These are phyloP conservation scores for Fusarium multiceps DNA, from an alignment of 2,329 filamentous ascomycete species.

Conservation along the genomic window DNA sequence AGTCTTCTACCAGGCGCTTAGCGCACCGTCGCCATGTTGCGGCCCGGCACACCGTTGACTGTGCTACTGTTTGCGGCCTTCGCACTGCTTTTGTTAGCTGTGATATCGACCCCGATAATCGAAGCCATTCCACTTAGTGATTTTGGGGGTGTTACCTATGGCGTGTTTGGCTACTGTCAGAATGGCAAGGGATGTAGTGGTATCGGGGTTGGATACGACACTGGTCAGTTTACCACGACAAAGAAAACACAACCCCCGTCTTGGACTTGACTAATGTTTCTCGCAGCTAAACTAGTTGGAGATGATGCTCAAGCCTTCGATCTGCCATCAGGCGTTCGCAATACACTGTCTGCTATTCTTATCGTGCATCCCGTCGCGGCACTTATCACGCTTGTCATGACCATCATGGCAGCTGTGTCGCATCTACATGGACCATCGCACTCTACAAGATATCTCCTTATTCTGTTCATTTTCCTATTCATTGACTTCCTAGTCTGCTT, in stretches of 20 bases:
- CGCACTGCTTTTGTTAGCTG: constrained; percentile 83
- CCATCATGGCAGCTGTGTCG: constrained; percentile 80
- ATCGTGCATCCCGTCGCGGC: constrained; percentile 94
- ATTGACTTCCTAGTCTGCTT: constrained; percentile 86
- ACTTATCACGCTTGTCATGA: constrained; percentile 84
- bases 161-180: constrained; percentile 91
- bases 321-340: constrained; percentile 63
- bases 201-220: constrained; percentile 86
- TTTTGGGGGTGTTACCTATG: constrained; percentile 82
- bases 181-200: constrained; percentile 70
- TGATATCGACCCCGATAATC: constrained; percentile 92
- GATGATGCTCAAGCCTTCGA: constrained; percentile 63
- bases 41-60: constrained; percentile 91
- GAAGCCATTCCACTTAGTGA: constrained; percentile 84
- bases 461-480: constrained; percentile 86
- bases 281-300: constrained; percentile 41
- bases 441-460: constrained; percentile 87
- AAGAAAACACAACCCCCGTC: not conserved
- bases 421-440: constrained; percentile 91
- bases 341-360: constrained; percentile 84
- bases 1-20: constrained; percentile 31
- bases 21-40: constrained; percentile 73
- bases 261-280: constrained; percentile 24
- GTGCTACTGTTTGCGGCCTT: constrained; percentile 88
- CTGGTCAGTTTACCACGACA: constrained; percentile 67